Conservation (phyloP, 352 stramenopile species). For the Halophytophthora batemanensis region DNA sequence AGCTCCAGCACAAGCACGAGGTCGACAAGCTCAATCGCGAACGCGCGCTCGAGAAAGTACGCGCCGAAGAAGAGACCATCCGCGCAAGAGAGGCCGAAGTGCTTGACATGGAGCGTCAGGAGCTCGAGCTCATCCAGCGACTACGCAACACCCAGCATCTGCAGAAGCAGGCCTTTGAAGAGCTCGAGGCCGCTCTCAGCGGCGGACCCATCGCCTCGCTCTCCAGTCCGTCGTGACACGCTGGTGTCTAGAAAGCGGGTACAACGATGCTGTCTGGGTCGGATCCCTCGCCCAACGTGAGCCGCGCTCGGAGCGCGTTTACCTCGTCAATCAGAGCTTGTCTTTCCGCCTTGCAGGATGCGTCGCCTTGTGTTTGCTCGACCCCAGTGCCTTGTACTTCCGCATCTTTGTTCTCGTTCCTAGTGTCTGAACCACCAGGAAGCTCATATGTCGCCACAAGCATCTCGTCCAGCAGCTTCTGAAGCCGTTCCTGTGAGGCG, state of each 20-base stretch:
- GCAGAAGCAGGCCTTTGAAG: slow-evolving; percentile 83
- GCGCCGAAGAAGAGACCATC: slow-evolving; percentile 58
- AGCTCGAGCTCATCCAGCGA: slow-evolving; percentile 78
- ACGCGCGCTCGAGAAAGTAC: slow-evolving; percentile 56
- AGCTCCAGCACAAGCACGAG: slow-evolving; percentile 64
- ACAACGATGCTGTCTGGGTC: not conserved
- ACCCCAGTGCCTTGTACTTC: not conserved
- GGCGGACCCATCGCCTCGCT: slow-evolving; percentile 19
- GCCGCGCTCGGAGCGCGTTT: slow-evolving; percentile 16
- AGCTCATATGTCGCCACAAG: slow-evolving; percentile 8
- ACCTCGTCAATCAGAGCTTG: slow-evolving; percentile 24
- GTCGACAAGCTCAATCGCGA: slow-evolving; percentile 71
- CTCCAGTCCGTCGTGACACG: slow-evolving; percentile 9
- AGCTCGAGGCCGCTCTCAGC: slow-evolving; percentile 74
- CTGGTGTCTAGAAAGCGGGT: not conserved
- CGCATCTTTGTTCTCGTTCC: not conserved
- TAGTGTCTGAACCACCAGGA: not conserved
- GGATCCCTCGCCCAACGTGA: slow-evolving; percentile 17
- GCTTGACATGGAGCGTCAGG: slow-evolving; percentile 77
- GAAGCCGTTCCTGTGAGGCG: slow-evolving; percentile 15
- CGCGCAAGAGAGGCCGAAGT: slow-evolving; percentile 64
- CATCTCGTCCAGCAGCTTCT: slow-evolving; percentile 18
- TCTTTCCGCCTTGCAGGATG: slow-evolving; percentile 9
- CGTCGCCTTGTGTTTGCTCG: slow-evolving; percentile 1
- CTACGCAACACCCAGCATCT: slow-evolving; percentile 82